A percentile compares a stretch with the other conserved stretches of the same genome.
Conservation (phyloP, 495 filamentous ascomycete species). For the Penicillium coprophilum region DNA sequence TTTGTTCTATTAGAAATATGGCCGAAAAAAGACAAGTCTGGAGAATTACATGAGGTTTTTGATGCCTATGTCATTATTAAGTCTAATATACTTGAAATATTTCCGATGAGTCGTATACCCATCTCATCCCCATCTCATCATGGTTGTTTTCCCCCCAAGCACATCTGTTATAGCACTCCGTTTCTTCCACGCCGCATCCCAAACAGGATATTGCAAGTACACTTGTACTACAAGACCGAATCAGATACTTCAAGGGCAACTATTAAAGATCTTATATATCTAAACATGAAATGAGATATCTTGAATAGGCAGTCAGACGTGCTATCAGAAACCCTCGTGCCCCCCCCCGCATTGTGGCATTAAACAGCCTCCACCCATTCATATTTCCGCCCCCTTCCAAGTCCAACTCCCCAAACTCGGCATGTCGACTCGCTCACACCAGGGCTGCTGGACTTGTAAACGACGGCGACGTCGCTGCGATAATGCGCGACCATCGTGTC, state of each 20-base stretch:
- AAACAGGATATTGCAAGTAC: too few relatives aligned
- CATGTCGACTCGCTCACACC: constrained; percentile 39
- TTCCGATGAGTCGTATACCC: too few relatives aligned
- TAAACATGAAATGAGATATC: background rate
- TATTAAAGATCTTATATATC: too few relatives aligned
- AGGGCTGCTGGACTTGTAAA: constrained; percentile 45
- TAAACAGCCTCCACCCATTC: background rate
- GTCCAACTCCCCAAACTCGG: constrained; percentile 14
- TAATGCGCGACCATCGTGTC: constrained; percentile 28
- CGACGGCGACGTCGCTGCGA: constrained; percentile 36
- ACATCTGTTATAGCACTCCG: too few relatives aligned
- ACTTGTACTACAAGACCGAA: too few relatives aligned
- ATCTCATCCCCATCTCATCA: too few relatives aligned
- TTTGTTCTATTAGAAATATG: background rate
- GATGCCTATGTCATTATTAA: too few relatives aligned
- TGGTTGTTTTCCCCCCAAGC: too few relatives aligned
- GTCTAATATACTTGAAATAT: too few relatives aligned
- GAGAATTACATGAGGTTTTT: background rate
- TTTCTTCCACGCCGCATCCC: too few relatives aligned
- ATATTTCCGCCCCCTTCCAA: constrained; percentile 1
- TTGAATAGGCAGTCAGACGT: constrained; percentile 24
- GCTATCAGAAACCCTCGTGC: constrained; percentile 10
- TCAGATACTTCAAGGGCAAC: too few relatives aligned
- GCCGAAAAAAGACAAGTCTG: background rate
- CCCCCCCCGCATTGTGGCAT: constrained; percentile 19